Conservation (phyloP, 768 basidiomycete species). For the Lactarius evosmus region DNA sequence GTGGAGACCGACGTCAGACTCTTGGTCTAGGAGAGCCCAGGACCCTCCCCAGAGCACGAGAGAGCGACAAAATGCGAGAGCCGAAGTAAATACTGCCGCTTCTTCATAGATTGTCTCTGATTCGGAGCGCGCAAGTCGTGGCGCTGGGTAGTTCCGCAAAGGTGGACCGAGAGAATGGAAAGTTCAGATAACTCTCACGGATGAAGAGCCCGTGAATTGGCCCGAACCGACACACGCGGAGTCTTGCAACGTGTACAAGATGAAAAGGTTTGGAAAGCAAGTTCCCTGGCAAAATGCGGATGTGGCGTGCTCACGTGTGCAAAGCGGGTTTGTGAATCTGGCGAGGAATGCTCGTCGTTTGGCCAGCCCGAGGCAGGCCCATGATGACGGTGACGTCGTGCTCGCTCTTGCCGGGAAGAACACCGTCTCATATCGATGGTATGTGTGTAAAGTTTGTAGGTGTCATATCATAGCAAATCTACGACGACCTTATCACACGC, state of each 20-base stretch:
- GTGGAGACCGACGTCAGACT: slow-evolving; percentile 23
- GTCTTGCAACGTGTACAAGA: slow-evolving; percentile 26
- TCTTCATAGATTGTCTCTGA: slow-evolving; percentile 27
- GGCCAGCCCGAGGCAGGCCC: slow-evolving; percentile 26
- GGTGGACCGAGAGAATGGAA: slow-evolving; percentile 13
- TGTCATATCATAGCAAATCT: slow-evolving; percentile 24
- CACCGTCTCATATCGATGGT: slow-evolving; percentile 23
- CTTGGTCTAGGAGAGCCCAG: slow-evolving; percentile 21
- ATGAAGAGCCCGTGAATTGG: slow-evolving; percentile 23
- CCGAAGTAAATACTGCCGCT: slow-evolving; percentile 17
- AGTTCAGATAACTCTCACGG: slow-evolving; percentile 21
- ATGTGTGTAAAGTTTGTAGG: slow-evolving; percentile 12
- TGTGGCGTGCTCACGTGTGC: slow-evolving; percentile 28
- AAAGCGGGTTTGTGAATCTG: slow-evolving; percentile 26
- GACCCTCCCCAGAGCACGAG: slow-evolving; percentile 19
- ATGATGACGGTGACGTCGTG: slow-evolving; percentile 26
- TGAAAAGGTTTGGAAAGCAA: slow-evolving; percentile 25
- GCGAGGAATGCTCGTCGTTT: slow-evolving; percentile 28
- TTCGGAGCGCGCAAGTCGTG: slow-evolving; percentile 28
- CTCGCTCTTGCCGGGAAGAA: slow-evolving; percentile 10
- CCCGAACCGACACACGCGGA: slow-evolving; percentile 26
- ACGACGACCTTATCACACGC: slow-evolving; percentile 14
- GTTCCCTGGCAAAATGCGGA: slow-evolving; percentile 26
- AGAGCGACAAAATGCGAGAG: slow-evolving; percentile 9
- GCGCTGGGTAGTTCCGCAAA: slow-evolving; percentile 17